Base-by-base conservation (phyloP, 495 filamentous ascomycete species). In the Apodospora peruviana region DNA sequence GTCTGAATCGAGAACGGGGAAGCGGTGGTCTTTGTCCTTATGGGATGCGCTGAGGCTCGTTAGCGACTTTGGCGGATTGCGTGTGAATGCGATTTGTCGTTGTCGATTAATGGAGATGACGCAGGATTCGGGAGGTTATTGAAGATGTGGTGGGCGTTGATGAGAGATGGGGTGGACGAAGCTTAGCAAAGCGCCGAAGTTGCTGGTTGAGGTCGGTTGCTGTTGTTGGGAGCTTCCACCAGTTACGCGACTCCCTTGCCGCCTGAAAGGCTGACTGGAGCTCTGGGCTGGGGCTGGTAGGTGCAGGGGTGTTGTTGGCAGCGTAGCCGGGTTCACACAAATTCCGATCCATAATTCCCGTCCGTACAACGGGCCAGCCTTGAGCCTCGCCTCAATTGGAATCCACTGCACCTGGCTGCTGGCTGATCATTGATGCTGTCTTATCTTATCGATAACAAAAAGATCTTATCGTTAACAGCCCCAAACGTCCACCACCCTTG, bases 181-280 rank as follows among this genome's bases (percentile, higher is more conserved):
- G 21, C n/a, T n/a, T n/a, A n/a, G n/a, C 7, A 56, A 60, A 65
- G 62, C 60, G 64, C 54, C 47, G 41, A 54, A 56, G 57, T 49
- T 57, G 48, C 18, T 4, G 19, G 39, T 14, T 8, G 36, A 38
- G 36, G 51, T 39, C 45, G 29, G 18, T 35, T 24, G 23, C 23
- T 40, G 46, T 42, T 50, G 52, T 14, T 54, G 54, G 48, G 61
- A 58, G 59, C 50, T 55, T 45, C 35, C 53, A 50, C 40, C 52
- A 55, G 61, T 68, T 68, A 69, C 67, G 67, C 65, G 67, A 70
- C 62, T 55, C 59, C 59, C 50, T 66, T 63, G 66, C 64, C 39
- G 41, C 23, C 41, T 43, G 41, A 43, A 32, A 43, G 23, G 41
- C 40, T 29, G 23, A 29, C 41, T 29, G 21, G 22, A n/a, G 41